A percentile compares a stretch with the other conserved stretches of the same genome.
Evolutionary conservation across 352 stramenopile species (phyloP).

Genomic region (Pythium diclinum): DNA sequence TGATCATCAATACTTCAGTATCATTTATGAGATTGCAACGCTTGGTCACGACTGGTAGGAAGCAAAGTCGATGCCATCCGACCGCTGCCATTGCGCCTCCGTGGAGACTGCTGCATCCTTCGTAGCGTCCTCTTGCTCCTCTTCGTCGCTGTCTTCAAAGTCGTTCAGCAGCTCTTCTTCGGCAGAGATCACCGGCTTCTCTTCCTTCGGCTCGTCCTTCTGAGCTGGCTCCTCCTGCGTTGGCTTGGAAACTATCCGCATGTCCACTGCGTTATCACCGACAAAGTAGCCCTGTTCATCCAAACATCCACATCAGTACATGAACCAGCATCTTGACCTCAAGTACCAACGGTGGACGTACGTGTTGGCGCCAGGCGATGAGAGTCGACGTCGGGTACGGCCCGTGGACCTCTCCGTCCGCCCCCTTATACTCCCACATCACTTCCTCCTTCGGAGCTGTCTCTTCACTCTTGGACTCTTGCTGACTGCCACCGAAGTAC

Average conservation of each 20-base stretch:
- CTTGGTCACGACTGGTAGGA: slow-evolving; percentile 37
- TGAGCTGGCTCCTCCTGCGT: background rate
- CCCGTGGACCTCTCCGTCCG: slow-evolving; percentile 69
- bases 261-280: slow-evolving; percentile 68
- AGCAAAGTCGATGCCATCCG: slow-evolving; percentile 72
- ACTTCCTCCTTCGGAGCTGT: slow-evolving; percentile 33
- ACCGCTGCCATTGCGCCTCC: slow-evolving; percentile 51
- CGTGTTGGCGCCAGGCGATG: slow-evolving; percentile 74
- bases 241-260: slow-evolving; percentile 42
- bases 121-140: slow-evolving; percentile 32
- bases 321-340: background rate
- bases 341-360: slow-evolving; percentile 7
- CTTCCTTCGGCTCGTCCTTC: slow-evolving; percentile 24
- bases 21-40: slow-evolving; percentile 21
- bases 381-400: slow-evolving; percentile 71
- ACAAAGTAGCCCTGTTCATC: slow-evolving; percentile 67
- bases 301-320: slow-evolving; percentile 3
- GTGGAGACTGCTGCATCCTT: background rate
- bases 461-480: slow-evolving; percentile 54
- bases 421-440: slow-evolving; percentile 80
- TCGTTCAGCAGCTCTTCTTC: slow-evolving; percentile 82
- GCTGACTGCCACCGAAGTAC: slow-evolving; percentile 13
- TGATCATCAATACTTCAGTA: slow-evolving; percentile 5
- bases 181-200: slow-evolving; percentile 44
- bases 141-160: slow-evolving; percentile 80